Conservation (phyloP, 768 basidiomycete genomes). For the Omphalotus guepiniiformis region DNA sequence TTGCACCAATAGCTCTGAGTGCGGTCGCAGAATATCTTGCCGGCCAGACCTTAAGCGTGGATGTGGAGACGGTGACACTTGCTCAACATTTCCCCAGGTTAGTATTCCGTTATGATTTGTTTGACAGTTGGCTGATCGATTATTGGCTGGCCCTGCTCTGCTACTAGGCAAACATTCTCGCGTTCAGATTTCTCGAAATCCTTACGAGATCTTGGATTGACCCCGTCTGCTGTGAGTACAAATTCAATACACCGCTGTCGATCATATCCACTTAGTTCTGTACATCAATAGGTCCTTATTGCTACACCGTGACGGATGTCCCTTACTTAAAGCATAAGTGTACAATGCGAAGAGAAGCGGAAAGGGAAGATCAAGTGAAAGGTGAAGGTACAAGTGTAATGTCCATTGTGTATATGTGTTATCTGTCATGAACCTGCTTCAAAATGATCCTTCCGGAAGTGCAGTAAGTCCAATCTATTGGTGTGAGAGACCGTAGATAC, state of each 20-base stretch:
- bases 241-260: neutral
- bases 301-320: constrained; percentile 31
- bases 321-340: neutral
- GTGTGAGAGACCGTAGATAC: no score
- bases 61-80: constrained; percentile 76
- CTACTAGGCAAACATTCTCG: constrained; percentile 77
- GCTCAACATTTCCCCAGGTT: constrained; percentile 86
- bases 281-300: constrained; percentile 44
- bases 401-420: no score
- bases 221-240: constrained; percentile 77
- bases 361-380: neutral
- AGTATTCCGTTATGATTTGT: constrained; percentile 5
- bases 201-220: constrained; percentile 79
- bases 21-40: constrained; percentile 89
- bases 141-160: no score
- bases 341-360: neutral
- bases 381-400: neutral
- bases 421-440: no score
- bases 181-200: constrained; percentile 73
- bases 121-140: no score
- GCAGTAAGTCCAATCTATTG: no score
- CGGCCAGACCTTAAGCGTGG: constrained; percentile 60
- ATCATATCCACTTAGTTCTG: neutral
- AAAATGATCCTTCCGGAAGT: no score
- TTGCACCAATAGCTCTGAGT: constrained; percentile 51